Percentiles rank a stretch among this genome's conserved stretches.
Evolutionary conservation across 768 basidiomycete genomes (phyloP).

Genomic region (Scleroderma bovista): DNA sequence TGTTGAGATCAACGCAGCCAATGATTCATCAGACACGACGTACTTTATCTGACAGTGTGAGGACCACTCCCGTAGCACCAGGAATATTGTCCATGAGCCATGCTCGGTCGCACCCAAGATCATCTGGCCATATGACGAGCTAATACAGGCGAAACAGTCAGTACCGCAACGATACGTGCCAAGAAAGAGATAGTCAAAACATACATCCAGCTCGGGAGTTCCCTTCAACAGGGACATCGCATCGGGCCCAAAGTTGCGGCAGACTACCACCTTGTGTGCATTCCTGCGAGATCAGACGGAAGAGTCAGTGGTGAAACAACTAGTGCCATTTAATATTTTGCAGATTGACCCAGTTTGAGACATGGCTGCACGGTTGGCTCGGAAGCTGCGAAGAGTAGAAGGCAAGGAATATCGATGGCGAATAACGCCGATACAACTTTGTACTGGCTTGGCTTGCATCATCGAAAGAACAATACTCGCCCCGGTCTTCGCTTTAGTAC

Average conservation of each 20-base stretch:
- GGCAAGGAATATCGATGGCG: no score
- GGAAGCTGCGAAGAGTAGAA: not conserved
- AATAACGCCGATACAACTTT: no score
- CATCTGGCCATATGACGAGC: constrained; percentile 48
- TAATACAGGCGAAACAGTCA: constrained; percentile 23
- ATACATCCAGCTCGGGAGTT: constrained; percentile 51
- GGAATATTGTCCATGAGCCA: constrained; percentile 73
- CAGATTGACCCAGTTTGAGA: constrained; percentile 22
- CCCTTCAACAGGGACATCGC: constrained; percentile 52
- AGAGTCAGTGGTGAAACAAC: constrained; percentile 20
- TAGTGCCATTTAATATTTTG: constrained; percentile 1
- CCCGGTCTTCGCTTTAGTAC: no score
- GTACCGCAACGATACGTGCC: not conserved
- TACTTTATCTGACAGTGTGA: constrained; percentile 73
- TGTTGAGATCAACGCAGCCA: not conserved
- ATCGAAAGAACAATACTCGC: no score
- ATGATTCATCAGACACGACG: no score
- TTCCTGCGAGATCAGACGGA: constrained; percentile 16
- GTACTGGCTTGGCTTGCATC: no score
- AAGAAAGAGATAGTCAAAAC: constrained; percentile 1
- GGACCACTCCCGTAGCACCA: constrained; percentile 58
- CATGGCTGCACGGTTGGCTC: constrained; percentile 13
- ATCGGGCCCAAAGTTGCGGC: constrained; percentile 56
- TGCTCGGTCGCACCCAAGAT: constrained; percentile 48
- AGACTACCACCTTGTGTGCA: constrained; percentile 47